Evolutionary conservation across 2,329 filamentous ascomycete species (phyloP).

Genomic region (Pseudogymnoascus sp.): DNA sequence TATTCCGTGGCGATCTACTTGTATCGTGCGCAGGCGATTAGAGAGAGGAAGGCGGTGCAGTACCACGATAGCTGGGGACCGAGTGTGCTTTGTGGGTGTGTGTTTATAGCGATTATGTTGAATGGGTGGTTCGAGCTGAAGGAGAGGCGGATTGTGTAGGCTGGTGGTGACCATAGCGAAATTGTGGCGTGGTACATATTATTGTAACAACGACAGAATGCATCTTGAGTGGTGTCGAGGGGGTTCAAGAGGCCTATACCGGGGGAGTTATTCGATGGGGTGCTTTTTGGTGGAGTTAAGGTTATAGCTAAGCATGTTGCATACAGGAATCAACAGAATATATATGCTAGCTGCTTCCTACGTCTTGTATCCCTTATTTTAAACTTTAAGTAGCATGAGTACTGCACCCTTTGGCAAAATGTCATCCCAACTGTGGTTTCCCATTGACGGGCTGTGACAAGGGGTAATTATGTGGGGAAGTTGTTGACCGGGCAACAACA

Average conservation of each 20-base stretch:
- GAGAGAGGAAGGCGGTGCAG: constrained; percentile 71
- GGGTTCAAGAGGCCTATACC: not conserved
- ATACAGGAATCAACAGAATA: not conserved
- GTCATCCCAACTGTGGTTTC: not conserved
- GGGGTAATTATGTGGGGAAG: not conserved
- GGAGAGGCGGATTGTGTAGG: constrained; percentile 46
- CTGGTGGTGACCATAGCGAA: not conserved
- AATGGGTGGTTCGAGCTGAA: constrained; percentile 76
- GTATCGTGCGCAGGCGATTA: constrained; percentile 80
- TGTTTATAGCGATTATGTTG: constrained; percentile 65
- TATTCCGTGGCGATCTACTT: constrained; percentile 82
- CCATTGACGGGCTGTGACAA: not conserved
- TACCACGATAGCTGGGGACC: constrained; percentile 91
- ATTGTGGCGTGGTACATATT: constrained; percentile 13
- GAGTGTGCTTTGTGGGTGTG: constrained; percentile 60
- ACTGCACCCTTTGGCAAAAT: not conserved
- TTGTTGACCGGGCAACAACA: constrained; percentile 1
- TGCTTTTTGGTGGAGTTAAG: not conserved
- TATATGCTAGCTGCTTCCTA: not conserved
- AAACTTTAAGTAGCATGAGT: not conserved
- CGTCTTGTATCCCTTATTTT: not conserved
- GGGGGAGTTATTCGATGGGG: not conserved
- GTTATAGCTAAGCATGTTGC: not conserved
- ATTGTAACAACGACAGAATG: constrained; percentile 1
- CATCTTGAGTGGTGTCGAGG: not conserved